phyloP scores from a whole-genome alignment of 768 basidiomycete genomes.

The Mycena galopus region DNA sequence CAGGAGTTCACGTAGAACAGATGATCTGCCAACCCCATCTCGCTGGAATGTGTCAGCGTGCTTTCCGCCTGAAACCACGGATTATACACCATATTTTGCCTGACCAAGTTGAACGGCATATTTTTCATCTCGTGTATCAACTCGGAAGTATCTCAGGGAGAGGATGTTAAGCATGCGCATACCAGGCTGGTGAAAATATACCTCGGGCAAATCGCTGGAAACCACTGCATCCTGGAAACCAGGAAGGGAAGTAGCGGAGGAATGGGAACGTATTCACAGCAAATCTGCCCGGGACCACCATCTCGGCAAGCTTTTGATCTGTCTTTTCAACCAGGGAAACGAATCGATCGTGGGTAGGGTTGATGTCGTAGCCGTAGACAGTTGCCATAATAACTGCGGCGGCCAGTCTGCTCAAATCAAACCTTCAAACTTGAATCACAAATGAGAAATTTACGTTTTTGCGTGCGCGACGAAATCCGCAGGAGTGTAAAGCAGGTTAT shows the following conservation, averaged over 20 bases:
- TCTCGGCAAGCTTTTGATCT: slow-evolving; percentile 18
- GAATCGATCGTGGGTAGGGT: slow-evolving; percentile 40
- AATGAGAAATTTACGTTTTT: too few relatives aligned
- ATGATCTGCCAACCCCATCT: slow-evolving; percentile 20
- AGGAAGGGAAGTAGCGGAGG: slow-evolving; percentile 48
- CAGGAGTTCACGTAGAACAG: background rate
- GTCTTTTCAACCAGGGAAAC: slow-evolving; percentile 39
- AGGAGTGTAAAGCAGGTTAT: too few relatives aligned
- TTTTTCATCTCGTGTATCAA: background rate
- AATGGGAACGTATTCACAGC: slow-evolving; percentile 46
- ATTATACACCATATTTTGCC: background rate
- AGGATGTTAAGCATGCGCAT: background rate
- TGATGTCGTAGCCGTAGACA: slow-evolving; percentile 46
- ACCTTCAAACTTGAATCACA: slow-evolving; percentile 19
- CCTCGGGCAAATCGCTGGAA: too few relatives aligned
- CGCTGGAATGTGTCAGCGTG: background rate
- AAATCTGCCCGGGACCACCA: slow-evolving; percentile 39
- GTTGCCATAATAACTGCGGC: background rate
- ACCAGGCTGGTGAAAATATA: too few relatives aligned
- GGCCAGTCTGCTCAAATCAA: background rate
- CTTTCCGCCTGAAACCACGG: background rate
- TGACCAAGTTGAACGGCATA: background rate
- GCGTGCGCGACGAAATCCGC: too few relatives aligned
- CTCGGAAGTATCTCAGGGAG: background rate
- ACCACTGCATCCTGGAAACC: slow-evolving; percentile 25